These are phyloP conservation scores for Diaporthe caulivora DNA, from an alignment of 2,329 filamentous ascomycete species.

Conservation along the genomic window DNA sequence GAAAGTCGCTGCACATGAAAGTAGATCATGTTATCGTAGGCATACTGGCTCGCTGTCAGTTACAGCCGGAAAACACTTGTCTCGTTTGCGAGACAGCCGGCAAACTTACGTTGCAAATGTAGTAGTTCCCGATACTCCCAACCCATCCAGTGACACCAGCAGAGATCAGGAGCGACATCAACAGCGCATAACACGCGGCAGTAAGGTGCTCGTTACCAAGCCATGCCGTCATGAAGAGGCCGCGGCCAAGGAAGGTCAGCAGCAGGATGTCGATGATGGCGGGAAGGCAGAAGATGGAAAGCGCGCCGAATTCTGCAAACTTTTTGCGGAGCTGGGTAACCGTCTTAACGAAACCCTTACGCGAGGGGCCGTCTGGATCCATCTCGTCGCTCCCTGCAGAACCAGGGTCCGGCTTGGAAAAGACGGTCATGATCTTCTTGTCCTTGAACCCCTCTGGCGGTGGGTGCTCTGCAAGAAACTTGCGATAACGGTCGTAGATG, in stretches of 20 bases:
- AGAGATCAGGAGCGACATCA: constrained; percentile 70
- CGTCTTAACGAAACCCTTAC: constrained; percentile 40
- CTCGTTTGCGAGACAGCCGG: neutral
- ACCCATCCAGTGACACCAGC: constrained; percentile 74
- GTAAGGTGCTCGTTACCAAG: constrained; percentile 65
- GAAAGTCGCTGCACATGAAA: constrained; percentile 59
- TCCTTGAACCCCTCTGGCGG: constrained; percentile 44
- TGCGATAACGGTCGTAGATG: constrained; percentile 49
- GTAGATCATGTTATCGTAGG: constrained; percentile 56
- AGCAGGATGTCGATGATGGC: constrained; percentile 72
- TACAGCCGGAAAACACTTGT: neutral
- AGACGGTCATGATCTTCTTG: constrained; percentile 51
- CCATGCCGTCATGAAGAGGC: constrained; percentile 70
- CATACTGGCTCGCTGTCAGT: constrained; percentile 44
- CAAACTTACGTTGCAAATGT: constrained; percentile 56
- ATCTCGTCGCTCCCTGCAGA: constrained; percentile 33
- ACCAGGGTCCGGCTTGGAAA: constrained; percentile 46
- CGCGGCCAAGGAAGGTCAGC: constrained; percentile 69
- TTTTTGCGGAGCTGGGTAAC: constrained; percentile 42
- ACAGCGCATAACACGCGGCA: constrained; percentile 66
- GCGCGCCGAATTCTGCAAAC: constrained; percentile 63
- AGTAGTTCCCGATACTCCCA: constrained; percentile 72
- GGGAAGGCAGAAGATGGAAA: constrained; percentile 73
- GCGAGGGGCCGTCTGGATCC: constrained; percentile 40
- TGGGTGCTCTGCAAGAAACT: constrained; percentile 45